These are phyloP conservation scores for Ganoderma multipileum DNA, from an alignment of 1,284 basidiomycete genomes.

Conservation along the genomic window DNA sequence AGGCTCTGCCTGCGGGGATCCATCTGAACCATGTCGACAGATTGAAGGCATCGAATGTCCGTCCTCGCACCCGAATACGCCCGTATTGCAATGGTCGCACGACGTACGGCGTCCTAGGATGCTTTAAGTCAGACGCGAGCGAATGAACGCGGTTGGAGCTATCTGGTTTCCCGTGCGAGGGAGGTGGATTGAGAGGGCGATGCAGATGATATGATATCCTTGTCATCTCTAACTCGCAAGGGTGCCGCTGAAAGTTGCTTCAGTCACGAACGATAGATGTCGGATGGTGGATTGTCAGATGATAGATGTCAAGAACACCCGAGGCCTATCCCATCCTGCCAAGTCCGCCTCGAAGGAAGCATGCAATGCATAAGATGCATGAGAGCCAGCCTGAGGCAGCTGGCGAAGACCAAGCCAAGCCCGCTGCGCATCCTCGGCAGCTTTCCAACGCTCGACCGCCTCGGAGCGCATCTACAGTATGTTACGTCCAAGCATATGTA, in stretches of 20 bases:
- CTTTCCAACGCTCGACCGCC: not conserved
- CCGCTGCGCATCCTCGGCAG: not conserved
- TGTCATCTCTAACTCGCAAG: too few relatives aligned
- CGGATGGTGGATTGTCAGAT: not conserved
- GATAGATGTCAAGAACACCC: not conserved
- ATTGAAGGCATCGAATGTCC: not conserved
- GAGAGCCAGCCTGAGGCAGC: not conserved
- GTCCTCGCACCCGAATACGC: not conserved
- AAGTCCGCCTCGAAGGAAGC: not conserved
- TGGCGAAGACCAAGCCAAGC: not conserved
- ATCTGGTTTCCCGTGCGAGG: too few relatives aligned
- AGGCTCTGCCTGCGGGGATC: not conserved
- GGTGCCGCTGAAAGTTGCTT: not conserved
- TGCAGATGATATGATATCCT: not conserved
- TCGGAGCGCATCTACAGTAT: not conserved
- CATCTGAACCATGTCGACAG: not conserved
- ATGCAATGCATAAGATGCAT: too few relatives aligned
- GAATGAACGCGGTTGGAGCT: not conserved
- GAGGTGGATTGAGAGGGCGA: too few relatives aligned
- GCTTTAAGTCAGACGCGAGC: not conserved
- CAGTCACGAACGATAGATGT: not conserved
- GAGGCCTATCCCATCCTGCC: not conserved
- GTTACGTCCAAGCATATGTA: not conserved
- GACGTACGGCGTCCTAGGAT: not conserved
- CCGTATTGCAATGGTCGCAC: not conserved